Percentiles rank a stretch among this genome's conserved stretches.
Evolutionary conservation across 768 basidiomycete genomes (phyloP).

Genomic region (Mycena epipterygia): DNA sequence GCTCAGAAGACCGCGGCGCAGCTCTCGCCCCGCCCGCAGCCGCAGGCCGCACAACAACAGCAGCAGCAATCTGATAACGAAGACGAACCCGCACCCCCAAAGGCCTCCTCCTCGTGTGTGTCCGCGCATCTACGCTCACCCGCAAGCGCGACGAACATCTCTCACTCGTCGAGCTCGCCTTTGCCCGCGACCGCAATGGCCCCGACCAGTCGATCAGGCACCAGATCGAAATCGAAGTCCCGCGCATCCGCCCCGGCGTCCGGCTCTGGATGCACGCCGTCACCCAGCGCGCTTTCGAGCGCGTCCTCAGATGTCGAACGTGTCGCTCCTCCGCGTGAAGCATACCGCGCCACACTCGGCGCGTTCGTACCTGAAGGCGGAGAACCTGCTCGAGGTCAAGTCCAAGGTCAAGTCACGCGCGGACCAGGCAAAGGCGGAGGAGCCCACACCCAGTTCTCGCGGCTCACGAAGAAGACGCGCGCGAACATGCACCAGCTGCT

Average conservation of each 20-base stretch:
- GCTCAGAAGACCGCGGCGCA: conserved; percentile 31
- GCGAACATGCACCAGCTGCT: no score
- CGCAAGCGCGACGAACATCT: conserved; percentile 95
- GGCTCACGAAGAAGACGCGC: no score
- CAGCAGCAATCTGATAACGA: no score
- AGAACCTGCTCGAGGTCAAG: conserved; percentile 63
- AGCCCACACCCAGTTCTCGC: no score
- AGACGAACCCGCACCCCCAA: conserved; percentile 82
- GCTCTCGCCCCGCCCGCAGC: conserved; percentile 23
- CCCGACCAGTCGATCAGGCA: conserved; percentile 99
- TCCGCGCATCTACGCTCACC: no score
- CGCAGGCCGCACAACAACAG: background rate
- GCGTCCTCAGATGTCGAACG: conserved; percentile 40
- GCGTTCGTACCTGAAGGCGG: conserved; percentile 74
- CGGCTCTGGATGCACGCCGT: conserved; percentile 90
- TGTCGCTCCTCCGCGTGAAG: conserved; percentile 58
- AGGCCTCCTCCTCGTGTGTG: conserved; percentile 80
- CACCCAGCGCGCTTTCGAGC: conserved; percentile 94
- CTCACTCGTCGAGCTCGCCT: conserved; percentile 90
- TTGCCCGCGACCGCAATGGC: conserved; percentile 86
- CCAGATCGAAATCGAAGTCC: conserved; percentile 99
- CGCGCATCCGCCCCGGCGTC: conserved; percentile 93
- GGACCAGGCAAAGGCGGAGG: no score
- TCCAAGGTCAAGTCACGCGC: conserved; percentile 80
- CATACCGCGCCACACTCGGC: conserved; percentile 74